phyloP scores from a whole-genome alignment of 2,329 filamentous ascomycete genomes.

The Metarhizium album region DNA sequence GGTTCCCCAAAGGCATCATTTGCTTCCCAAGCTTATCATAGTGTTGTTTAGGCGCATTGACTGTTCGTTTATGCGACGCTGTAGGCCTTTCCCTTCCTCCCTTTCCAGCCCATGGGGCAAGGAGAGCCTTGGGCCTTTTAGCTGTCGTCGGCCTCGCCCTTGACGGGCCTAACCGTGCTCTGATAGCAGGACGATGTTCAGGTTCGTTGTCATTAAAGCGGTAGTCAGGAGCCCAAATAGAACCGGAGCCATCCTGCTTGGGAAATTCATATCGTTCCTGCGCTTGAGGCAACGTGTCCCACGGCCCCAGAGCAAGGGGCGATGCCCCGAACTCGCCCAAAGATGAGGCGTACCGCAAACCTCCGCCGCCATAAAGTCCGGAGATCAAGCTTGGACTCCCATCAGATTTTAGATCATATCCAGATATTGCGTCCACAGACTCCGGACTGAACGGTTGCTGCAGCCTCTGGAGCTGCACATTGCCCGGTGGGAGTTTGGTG shows the following conservation, averaged over 20 bases:
- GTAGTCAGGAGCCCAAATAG: constrained; percentile 22
- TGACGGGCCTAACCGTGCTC: constrained; percentile 1
- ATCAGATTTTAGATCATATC: neutral
- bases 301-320: constrained; percentile 10
- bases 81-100: neutral
- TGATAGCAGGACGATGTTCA: neutral
- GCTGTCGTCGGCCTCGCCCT: constrained; percentile 6
- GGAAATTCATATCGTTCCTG: constrained; percentile 23
- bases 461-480: constrained; percentile 6
- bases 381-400: constrained; percentile 5
- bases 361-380: constrained; percentile 5
- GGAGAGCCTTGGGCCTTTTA: constrained; percentile 2
- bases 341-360: constrained; percentile 6
- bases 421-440: neutral
- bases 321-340: constrained; percentile 10
- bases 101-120: neutral
- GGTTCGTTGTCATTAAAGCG: constrained; percentile 12
- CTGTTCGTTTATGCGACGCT: neutral
- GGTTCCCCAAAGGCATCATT: neutral
- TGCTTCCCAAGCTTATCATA: neutral
- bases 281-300: constrained; percentile 7
- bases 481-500: neutral
- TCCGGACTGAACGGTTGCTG: constrained; percentile 5
- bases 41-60: neutral
- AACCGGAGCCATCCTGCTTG: constrained; percentile 17